Conservation (phyloP, 169 alveolate genomes). For the Cryptosporidium ubiquitum region DNA sequence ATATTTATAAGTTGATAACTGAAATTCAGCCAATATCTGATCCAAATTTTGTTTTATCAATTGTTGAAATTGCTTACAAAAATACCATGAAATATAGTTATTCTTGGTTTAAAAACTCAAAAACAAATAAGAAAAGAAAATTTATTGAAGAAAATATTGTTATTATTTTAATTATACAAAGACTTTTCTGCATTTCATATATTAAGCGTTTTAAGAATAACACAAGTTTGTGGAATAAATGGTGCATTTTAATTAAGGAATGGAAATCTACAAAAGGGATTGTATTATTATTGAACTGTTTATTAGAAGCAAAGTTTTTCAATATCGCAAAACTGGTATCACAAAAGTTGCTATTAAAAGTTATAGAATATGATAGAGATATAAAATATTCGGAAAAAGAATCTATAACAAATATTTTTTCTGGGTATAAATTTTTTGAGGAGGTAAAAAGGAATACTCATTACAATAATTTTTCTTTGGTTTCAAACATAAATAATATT, state of each 20-base stretch:
- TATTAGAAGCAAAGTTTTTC: not conserved
- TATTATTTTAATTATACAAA: slow-evolving; percentile 3
- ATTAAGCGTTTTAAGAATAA: not conserved
- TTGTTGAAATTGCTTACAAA: slow-evolving; percentile 10
- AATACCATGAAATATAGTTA: slow-evolving; percentile 5
- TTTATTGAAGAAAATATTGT: slow-evolving; percentile 43
- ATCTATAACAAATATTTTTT: not conserved
- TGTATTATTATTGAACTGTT: not conserved
- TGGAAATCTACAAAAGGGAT: slow-evolving; percentile 12
- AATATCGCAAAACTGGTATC: slow-evolving; percentile 23
- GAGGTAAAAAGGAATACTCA: not conserved
- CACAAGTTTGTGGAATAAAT: slow-evolving; percentile 21
- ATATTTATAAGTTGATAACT: not conserved
- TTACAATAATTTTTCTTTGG: not conserved
- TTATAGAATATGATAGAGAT: not conserved
- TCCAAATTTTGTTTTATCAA: slow-evolving; percentile 2
- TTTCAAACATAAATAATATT: not conserved
- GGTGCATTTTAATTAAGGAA: slow-evolving; percentile 3
- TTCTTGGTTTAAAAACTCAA: slow-evolving; percentile 41
- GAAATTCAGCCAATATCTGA: not conserved
- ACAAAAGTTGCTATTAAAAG: not conserved
- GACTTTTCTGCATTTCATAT: slow-evolving; percentile 6
- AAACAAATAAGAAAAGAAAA: slow-evolving; percentile 35
- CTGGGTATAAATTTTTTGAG: not conserved
- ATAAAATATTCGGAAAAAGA: not conserved